Conservation (phyloP, 2,329 filamentous ascomycete species). For the Pseudogymnoascus verrucosus region DNA sequence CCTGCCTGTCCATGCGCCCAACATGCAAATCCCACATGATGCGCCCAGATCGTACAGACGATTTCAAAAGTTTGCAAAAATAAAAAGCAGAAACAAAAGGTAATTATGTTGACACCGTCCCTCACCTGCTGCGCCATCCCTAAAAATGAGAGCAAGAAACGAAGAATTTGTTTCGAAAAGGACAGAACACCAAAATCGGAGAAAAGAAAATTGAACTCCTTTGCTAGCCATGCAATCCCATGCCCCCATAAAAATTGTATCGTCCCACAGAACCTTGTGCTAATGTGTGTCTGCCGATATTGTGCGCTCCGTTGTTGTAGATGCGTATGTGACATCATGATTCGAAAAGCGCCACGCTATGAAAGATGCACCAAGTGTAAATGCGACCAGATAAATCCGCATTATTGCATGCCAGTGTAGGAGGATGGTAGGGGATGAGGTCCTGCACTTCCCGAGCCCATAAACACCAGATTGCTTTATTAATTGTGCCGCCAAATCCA, state of each 20-base stretch:
- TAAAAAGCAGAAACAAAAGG: not conserved
- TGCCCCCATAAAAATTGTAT: constrained; percentile 4
- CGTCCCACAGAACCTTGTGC: constrained; percentile 3
- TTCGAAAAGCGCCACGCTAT: constrained; percentile 5
- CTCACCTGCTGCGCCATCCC: not conserved
- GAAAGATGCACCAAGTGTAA: constrained; percentile 7
- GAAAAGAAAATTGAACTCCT: not conserved
- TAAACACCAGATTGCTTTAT: constrained; percentile 4
- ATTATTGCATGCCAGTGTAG: not conserved
- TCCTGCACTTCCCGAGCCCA: constrained; percentile 1
- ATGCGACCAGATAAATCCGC: constrained; percentile 3
- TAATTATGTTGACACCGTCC: not conserved
- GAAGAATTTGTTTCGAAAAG: not conserved
- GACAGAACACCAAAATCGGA: constrained; percentile 5
- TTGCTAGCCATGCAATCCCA: constrained; percentile 5
- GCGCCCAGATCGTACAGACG: constrained; percentile 2
- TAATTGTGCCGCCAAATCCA: constrained; percentile 1
- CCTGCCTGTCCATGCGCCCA: constrained; percentile 5
- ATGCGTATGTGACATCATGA: not conserved
- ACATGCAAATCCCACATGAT: constrained; percentile 5
- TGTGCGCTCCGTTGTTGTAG: constrained; percentile 5
- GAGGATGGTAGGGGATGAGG: constrained; percentile 3
- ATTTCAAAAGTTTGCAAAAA: not conserved
- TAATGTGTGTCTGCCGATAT: constrained; percentile 5
- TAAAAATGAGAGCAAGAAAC: not conserved